Base-by-base conservation (phyloP, 2,329 filamentous ascomycete genomes). In the Knufia fluminis region DNA sequence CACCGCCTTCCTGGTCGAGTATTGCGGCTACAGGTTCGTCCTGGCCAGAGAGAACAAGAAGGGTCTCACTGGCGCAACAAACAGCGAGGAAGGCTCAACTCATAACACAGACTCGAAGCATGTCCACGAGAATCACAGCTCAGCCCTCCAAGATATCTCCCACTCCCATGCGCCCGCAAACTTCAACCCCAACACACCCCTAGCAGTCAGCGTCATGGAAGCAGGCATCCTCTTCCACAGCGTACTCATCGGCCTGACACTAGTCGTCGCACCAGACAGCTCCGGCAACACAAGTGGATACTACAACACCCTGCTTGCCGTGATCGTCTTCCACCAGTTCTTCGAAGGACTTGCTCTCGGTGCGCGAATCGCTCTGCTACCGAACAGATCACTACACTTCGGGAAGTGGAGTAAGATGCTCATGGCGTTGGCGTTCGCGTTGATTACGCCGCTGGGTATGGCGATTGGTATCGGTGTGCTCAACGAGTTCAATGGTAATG, bases 381-480 rank as follows among this genome's bases (percentile, higher is more conserved):
- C 87, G 1, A 61, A 31, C 10, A 35, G 58, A 53, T n/a, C 57
- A 47, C 33, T 53, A n/a, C 49, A 56, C 40, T 45, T 54, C 61
- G 48, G 45, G 9, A 35, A 14, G 14, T 22, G 36, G 36, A 62
- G 61, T 10, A 68, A 87, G 61, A 65, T 80, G 2, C 53, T 78
- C 10, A 79, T 90, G 68, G 83, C 76, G 0, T 56, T 65, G 1
- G 71, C 75, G 0, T 90, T 88, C 58, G 77, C 83, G 0, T 68
- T 88, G 22, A 79, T 86, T 48, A 90, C 85, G 0, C 85, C 85
- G 0, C 69, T 87, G 24, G 86, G 85, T 9, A 90, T 90, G 85
- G 83, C 80, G 0, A 88, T 91, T 52, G 85, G 86, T 1, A 80
- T 88, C 28, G 83, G 83, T 2, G 83, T 85, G 2, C 66, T 89